These are phyloP conservation scores for Penicillium silybi DNA, from an alignment of 495 filamentous ascomycete genomes.

Conservation along the genomic window DNA sequence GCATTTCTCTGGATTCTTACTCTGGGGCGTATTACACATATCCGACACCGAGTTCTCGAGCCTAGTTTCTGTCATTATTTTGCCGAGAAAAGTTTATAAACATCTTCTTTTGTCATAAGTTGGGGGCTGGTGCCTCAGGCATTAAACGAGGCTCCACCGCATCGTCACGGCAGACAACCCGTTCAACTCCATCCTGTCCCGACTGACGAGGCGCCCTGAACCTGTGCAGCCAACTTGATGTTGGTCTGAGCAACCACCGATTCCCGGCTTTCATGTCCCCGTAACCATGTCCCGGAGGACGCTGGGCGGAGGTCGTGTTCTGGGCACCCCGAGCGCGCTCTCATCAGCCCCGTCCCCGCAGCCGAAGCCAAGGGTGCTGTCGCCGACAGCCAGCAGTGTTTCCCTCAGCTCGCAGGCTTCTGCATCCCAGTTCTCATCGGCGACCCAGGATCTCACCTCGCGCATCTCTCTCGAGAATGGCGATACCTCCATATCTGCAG, in stretches of 20 bases:
- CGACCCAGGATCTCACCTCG: conserved; percentile 56
- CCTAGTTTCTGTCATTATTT: neutral
- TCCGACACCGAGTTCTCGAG: neutral
- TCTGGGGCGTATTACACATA: neutral
- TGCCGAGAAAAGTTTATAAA: neutral
- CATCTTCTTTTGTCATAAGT: neutral
- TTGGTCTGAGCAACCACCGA: conserved; percentile 13
- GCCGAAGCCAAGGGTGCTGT: conserved; percentile 51
- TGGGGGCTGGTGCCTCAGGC: conserved; percentile 17
- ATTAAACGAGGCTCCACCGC: conserved; percentile 23
- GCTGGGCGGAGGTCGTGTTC: conserved; percentile 82
- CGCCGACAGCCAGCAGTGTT: conserved; percentile 55
- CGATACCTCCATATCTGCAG: conserved; percentile 42
- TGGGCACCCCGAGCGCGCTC: conserved; percentile 76
- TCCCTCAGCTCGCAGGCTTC: conserved; percentile 62
- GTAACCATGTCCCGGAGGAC: conserved; percentile 73
- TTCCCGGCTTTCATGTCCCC: conserved; percentile 37
- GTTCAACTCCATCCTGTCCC: conserved; percentile 2
- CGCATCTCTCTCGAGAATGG: conserved; percentile 54
- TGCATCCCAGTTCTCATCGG: conserved; percentile 53
- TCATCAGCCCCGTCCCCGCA: conserved; percentile 59
- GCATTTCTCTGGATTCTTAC: neutral
- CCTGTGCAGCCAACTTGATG: conserved; percentile 20
- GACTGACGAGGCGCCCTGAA: conserved; percentile 4
- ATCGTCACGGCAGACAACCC: conserved; percentile 19